Evolutionary conservation across 805 yeast species (phyloP).

Genomic region (Tetrapisispora taiwanensis): DNA sequence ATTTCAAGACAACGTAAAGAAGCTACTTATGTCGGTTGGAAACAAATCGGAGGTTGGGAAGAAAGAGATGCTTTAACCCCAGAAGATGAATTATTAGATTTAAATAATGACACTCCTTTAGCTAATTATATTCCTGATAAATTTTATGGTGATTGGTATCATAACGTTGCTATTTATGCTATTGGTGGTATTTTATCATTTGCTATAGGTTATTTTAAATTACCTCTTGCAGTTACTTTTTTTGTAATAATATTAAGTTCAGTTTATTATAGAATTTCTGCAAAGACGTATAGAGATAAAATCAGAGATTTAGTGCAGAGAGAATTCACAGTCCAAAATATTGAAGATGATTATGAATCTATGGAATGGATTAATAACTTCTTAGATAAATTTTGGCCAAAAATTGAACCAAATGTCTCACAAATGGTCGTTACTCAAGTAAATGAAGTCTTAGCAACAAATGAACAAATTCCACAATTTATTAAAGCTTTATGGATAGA

Average conservation of each 20-base stretch:
- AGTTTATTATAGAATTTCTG: slow-evolving; percentile 70
- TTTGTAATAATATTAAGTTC: slow-evolving; percentile 54
- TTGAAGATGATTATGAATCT: slow-evolving; percentile 84
- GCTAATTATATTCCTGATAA: slow-evolving; percentile 68
- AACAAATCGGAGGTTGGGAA: slow-evolving; percentile 83
- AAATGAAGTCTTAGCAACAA: slow-evolving; percentile 70
- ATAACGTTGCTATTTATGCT: slow-evolving; percentile 64
- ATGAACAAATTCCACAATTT: slow-evolving; percentile 69
- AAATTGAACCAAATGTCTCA: slow-evolving; percentile 78
- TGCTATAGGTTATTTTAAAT: slow-evolving; percentile 64
- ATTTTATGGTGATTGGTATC: slow-evolving; percentile 94
- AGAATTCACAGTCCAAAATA: slow-evolving; percentile 67
- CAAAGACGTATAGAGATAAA: slow-evolving; percentile 64
- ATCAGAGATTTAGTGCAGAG: slow-evolving; percentile 77
- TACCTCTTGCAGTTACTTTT: slow-evolving; percentile 74
- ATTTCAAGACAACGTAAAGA: slow-evolving; percentile 17
- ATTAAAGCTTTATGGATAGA: slow-evolving; percentile 78
- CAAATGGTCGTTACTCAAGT: slow-evolving; percentile 78
- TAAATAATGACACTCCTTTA: slow-evolving; percentile 60
- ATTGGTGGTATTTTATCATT: slow-evolving; percentile 65
- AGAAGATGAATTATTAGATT: slow-evolving; percentile 65
- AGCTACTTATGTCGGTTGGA: slow-evolving; percentile 84
- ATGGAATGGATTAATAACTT: slow-evolving; percentile 93
- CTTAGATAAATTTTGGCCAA: slow-evolving; percentile 85
- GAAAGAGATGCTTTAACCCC: slow-evolving; percentile 50